Evolutionary conservation across 2,329 filamentous ascomycete genomes (phyloP), one percentile per base, ranked within the genome.

Genomic region (Fusarium mexicanum): DNA sequence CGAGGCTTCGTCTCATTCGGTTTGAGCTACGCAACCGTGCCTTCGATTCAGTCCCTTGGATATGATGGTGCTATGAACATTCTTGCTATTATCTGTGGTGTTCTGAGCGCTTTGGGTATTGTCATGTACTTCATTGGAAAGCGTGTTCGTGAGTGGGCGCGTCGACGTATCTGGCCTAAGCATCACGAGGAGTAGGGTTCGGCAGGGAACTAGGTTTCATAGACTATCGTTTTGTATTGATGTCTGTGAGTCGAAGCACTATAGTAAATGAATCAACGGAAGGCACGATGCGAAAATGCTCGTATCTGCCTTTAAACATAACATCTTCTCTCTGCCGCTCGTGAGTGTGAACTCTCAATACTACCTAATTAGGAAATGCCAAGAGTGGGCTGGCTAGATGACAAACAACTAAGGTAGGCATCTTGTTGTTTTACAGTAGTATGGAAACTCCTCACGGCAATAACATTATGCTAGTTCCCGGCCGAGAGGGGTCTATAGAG

Each of bases 61-160:
- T 61, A 68, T 4, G 63, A 68, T 1, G 65, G 65, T 9, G 65
- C 65, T 3, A 67, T 68, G 65, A 68, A 68, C 1, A 68, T 67
- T 4, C 24, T 68, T 4, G 65, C 65, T 8, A 68, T 68, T 0
- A 35, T 68, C 6, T 68, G 65, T 2, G 65, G 63, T 31, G n/a
- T 67, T 10, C 13, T 68, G n/a, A 61, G 65, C 1, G 65, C 51
- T 2, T 2, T 68, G 14, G 65, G 65, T 3, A 26, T 68, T 5
- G 40, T 67, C 2, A 31, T 68, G 3, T 68, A 68, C 10, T 67
- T 68, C 0, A 47, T 61, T 9, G 65, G 65, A 10, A 68, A 68
- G 12, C 31, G 63, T 2, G 63, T 68, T 8, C 65, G 65, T 5
- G 65, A 67, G 12, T 68, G 65, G 65, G 53, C 65, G 10, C 63